Evolutionary conservation across 352 stramenopile species (phyloP).

Genomic region (Pythium insidiosum): DNA sequence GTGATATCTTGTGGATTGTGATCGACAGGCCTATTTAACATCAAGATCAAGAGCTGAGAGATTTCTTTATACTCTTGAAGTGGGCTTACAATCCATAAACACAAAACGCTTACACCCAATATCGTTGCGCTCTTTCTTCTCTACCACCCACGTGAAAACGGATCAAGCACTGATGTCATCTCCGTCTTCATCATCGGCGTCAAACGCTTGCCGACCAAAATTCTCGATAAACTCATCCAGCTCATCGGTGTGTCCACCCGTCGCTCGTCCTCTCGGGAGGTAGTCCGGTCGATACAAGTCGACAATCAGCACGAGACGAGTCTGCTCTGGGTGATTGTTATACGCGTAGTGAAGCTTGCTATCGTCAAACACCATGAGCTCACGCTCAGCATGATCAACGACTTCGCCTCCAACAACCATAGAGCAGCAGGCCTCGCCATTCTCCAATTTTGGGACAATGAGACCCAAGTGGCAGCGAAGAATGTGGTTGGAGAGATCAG

Average conservation of each 20-base stretch:
- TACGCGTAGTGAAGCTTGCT: constrained; percentile 88
- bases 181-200: neutral
- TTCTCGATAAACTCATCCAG: constrained; percentile 85
- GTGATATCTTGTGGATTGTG: neutral
- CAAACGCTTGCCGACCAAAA: constrained; percentile 54
- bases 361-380: constrained; percentile 89
- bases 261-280: constrained; percentile 67
- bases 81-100: too few relatives aligned
- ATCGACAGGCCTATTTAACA: constrained; percentile 90
- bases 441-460: constrained; percentile 44
- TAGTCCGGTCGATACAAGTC: constrained; percentile 82
- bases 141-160: too few relatives aligned
- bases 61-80: too few relatives aligned
- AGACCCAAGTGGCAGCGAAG: constrained; percentile 75
- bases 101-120: too few relatives aligned
- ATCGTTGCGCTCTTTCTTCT: too few relatives aligned
- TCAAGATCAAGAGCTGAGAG: constrained; percentile 67
- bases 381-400: constrained; percentile 52
- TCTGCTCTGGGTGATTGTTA: constrained; percentile 63
- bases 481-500: constrained; percentile 87
- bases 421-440: constrained; percentile 52
- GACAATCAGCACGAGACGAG: constrained; percentile 78
- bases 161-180: neutral
- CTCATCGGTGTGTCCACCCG: constrained; percentile 81
- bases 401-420: constrained; percentile 76